These are phyloP conservation scores for Filobasidium floriforme DNA, from an alignment of 768 basidiomycete species.

Conservation along the genomic window DNA sequence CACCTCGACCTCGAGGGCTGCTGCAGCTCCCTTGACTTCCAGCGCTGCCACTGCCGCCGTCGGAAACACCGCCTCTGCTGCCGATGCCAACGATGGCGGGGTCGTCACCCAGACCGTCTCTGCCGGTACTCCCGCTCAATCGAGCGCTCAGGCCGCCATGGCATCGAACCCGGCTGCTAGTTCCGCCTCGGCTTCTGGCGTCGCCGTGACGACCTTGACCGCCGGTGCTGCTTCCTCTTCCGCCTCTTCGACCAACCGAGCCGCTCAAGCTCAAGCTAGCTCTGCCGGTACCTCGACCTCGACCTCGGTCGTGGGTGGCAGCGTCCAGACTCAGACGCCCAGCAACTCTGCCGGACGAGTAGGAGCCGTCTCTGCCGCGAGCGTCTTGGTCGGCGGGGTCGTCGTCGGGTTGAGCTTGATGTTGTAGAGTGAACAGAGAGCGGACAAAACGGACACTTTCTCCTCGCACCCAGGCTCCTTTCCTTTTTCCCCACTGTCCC, in stretches of 20 bases:
- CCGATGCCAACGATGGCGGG: constrained; percentile 6
- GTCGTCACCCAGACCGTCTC: constrained; percentile 13
- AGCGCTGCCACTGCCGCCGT: neutral
- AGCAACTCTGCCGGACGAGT: too few relatives aligned
- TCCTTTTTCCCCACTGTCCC: too few relatives aligned
- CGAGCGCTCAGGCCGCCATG: neutral
- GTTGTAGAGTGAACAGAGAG: too few relatives aligned
- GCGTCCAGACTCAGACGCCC: neutral
- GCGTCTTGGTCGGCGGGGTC: too few relatives aligned
- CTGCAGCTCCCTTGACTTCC: constrained; percentile 7
- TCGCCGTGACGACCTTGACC: neutral
- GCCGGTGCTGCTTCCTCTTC: neutral
- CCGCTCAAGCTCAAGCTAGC: neutral
- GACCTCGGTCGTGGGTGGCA: neutral
- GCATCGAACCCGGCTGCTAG: neutral
- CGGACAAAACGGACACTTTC: too few relatives aligned
- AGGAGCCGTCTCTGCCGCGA: too few relatives aligned
- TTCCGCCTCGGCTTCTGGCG: neutral
- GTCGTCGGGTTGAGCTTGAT: too few relatives aligned
- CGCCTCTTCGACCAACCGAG: neutral
- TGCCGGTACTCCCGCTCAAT: neutral
- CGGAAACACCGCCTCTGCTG: constrained; percentile 3
- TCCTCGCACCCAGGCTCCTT: too few relatives aligned
- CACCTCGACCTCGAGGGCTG: constrained; percentile 3
- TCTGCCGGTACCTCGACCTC: neutral